Base-by-base conservation (phyloP, 1,284 basidiomycete species). In the Pterulicium gracile region DNA sequence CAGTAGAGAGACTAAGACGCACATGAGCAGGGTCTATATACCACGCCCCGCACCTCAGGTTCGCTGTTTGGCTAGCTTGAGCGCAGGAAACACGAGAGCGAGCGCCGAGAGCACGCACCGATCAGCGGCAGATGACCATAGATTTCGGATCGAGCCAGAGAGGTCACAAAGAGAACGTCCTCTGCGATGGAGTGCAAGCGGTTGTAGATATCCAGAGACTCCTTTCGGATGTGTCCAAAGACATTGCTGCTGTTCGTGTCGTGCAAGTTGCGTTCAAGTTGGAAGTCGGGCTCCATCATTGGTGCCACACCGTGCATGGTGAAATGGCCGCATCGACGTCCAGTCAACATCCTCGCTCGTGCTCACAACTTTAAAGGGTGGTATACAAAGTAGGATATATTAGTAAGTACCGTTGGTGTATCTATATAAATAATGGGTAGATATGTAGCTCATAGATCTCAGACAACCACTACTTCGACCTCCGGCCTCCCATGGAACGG, bases 31-130 rank as follows among this genome's bases (percentile, higher is more conserved):
- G 88, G 53, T 88, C 74, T 4, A 85, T 80, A 61, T 97, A 98
- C 94, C 95, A 98, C 3, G 86, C 87, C 1, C 94, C 94, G 56
- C 93, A 97, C 17, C 94, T 77, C 56, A 95, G 73, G 60, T 98
- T 98, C 2, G 93, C 91, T 86, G 56, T 41, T 32, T 45, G 45
- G 3, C 39, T 21, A 43, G 20, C 14, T 21, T 10, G n/a, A 22
- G 20, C 13, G 10, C 39, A 41, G 13, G 7, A 22, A 43, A 12
- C 42, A 17, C 5, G 42, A 13, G 7, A 7, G 23, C 7, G 23
- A 39, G 7, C 7, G 36, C 4, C 4, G 7, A 17, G 7, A 39
- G 5, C 7, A 39, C 36, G n/a, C 7, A 39, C 36, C 36, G 15
- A 39, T 39, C 36, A 39, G 19, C n/a, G 36, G 36, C 7, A 39